phyloP scores from a whole-genome alignment of 257 asterid genomes.

The Agastache rugosa region DNA sequence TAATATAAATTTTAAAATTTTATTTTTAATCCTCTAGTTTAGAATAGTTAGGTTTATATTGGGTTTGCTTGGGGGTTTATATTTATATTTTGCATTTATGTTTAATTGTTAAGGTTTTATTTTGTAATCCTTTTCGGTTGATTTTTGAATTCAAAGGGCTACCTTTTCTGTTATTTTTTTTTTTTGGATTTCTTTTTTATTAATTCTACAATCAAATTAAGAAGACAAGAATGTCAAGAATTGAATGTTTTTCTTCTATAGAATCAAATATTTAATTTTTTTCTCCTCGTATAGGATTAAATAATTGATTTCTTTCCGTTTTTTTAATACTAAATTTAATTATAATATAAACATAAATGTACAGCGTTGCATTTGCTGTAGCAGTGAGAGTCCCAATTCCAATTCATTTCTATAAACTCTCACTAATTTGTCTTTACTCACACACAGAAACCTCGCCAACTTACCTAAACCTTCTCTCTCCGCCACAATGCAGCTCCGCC shows the following conservation, averaged over 20 bases:
- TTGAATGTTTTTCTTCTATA: background rate
- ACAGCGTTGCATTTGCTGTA: background rate
- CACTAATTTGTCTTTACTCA: background rate
- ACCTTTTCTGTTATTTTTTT: no score
- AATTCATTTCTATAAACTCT: background rate
- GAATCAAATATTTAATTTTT: background rate
- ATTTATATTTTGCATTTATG: no score
- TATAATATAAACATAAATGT: background rate
- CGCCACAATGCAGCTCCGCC: slow-evolving; percentile 59
- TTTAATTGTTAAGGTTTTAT: no score
- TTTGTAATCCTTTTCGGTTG: no score
- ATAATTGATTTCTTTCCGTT: background rate
- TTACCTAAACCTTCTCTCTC: background rate
- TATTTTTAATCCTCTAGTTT: no score
- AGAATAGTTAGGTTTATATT: no score
- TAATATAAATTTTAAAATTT: no score
- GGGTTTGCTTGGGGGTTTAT: no score
- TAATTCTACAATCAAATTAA: background rate
- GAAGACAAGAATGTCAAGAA: background rate
- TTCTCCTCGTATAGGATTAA: background rate
- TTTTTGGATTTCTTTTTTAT: no score
- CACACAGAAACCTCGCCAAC: slow-evolving; percentile 3
- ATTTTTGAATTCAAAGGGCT: no score
- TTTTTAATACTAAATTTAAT: background rate
- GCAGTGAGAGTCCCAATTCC: background rate